A percentile compares a stretch with the other conserved stretches of the same genome.
phyloP scores from a whole-genome alignment of 2,329 filamentous ascomycete genomes.

The Chrysoporthe cubensis region DNA sequence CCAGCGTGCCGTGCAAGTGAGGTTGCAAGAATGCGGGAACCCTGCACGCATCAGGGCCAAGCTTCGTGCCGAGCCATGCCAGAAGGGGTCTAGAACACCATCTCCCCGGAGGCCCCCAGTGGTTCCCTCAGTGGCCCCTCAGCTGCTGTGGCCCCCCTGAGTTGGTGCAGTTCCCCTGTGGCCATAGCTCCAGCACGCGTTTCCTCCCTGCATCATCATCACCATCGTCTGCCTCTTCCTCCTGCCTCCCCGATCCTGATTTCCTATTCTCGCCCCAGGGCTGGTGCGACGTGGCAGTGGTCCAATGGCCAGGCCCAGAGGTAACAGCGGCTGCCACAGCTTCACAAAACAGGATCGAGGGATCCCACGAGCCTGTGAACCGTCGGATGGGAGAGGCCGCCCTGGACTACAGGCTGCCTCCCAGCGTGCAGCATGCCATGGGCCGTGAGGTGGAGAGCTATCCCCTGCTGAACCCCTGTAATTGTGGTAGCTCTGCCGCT shows the following conservation, averaged over 20 bases:
- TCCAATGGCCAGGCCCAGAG: background rate
- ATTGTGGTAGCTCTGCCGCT: constrained; percentile 9
- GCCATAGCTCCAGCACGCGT: constrained; percentile 2
- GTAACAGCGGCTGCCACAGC: background rate
- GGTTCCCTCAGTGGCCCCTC: background rate
- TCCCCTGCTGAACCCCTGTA: background rate
- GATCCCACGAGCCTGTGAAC: background rate
- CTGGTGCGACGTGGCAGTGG: background rate
- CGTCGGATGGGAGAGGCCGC: background rate
- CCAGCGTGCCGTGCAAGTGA: background rate
- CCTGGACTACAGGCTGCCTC: background rate
- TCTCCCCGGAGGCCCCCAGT: background rate
- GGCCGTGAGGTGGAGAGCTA: background rate
- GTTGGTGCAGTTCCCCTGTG: background rate
- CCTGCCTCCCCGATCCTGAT: background rate
- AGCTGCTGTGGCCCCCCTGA: background rate
- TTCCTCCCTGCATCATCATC: background rate
- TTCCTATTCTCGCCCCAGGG: background rate
- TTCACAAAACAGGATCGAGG: background rate
- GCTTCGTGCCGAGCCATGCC: constrained; percentile 29
- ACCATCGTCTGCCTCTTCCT: background rate
- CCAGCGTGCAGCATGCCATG: background rate
- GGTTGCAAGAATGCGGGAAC: constrained; percentile 1
- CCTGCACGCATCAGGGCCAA: constrained; percentile 20
- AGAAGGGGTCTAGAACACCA: constrained; percentile 22